phyloP scores from a whole-genome alignment of 805 yeast species.

The Huiozyma sinensis region DNA sequence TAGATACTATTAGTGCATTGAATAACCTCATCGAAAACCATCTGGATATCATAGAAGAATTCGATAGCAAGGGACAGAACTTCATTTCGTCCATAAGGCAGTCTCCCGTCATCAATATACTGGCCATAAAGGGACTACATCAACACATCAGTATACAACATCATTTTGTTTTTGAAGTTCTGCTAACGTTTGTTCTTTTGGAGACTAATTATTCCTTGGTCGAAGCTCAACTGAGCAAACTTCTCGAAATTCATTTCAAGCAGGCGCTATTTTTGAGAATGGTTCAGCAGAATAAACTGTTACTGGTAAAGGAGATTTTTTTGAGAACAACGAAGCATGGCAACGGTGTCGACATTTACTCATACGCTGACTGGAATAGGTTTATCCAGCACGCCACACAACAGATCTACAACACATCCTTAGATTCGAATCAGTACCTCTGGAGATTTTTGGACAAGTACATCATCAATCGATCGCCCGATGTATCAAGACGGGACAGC shows the following conservation, averaged over 20 bases:
- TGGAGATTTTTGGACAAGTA: constrained; percentile 13
- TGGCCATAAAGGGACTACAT: constrained; percentile 20
- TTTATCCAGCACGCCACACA: constrained; percentile 10
- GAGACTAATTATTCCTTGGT: constrained; percentile 28
- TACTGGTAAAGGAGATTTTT: constrained; percentile 14
- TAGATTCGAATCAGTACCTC: constrained; percentile 11
- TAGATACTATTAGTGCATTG: constrained; percentile 31
- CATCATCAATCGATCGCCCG: constrained; percentile 6
- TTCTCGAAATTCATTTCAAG: constrained; percentile 20
- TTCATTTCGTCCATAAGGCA: constrained; percentile 17
- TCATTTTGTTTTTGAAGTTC: constrained; percentile 25
- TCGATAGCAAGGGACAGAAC: constrained; percentile 1
- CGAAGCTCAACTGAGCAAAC: constrained; percentile 11
- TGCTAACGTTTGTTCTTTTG: constrained; percentile 29
- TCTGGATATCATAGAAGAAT: constrained; percentile 2
- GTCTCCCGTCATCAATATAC: constrained; percentile 15
- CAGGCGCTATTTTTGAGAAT: constrained; percentile 18
- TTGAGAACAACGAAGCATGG: constrained; percentile 14
- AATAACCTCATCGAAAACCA: constrained; percentile 29
- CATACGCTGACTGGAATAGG: constrained; percentile 17
- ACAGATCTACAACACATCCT: constrained; percentile 8
- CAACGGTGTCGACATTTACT: constrained; percentile 17
- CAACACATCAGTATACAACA: constrained; percentile 23
- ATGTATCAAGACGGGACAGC: constrained; percentile 1
- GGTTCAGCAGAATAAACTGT: constrained; percentile 16